These are phyloP conservation scores for Lasiosphaeria ovina DNA, from an alignment of 495 filamentous ascomycete genomes.

Conservation along the genomic window DNA sequence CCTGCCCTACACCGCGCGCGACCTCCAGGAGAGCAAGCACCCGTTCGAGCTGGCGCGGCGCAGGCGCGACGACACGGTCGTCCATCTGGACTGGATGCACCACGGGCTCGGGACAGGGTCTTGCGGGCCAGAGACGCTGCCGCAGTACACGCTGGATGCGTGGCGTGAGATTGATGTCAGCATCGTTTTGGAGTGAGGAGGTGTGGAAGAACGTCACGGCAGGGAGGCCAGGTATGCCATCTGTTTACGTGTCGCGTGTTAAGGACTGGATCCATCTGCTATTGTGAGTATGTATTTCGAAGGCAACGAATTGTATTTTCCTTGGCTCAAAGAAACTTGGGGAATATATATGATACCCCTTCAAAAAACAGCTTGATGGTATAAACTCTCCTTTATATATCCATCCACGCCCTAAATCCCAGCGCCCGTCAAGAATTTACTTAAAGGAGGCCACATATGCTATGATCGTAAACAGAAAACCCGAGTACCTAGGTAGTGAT, in stretches of 20 bases:
- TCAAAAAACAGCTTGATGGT: too few relatives aligned
- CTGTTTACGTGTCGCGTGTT: not conserved
- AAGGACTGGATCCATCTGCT: not conserved
- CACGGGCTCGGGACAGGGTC: constrained; percentile 54
- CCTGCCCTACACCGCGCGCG: constrained; percentile 47
- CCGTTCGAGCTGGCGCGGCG: constrained; percentile 54
- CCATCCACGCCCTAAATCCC: too few relatives aligned
- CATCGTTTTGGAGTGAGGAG: constrained; percentile 39
- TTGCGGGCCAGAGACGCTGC: constrained; percentile 52
- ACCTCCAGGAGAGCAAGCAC: constrained; percentile 57
- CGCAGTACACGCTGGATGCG: constrained; percentile 47
- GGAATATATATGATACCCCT: too few relatives aligned
- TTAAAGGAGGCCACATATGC: too few relatives aligned
- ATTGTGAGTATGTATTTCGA: too few relatives aligned
- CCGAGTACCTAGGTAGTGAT: too few relatives aligned
- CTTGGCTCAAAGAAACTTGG: too few relatives aligned
- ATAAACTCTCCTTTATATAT: too few relatives aligned
- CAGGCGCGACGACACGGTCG: constrained; percentile 48
- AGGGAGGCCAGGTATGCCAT: too few relatives aligned
- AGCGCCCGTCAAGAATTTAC: too few relatives aligned
- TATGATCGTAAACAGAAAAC: too few relatives aligned
- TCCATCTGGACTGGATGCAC: constrained; percentile 61
- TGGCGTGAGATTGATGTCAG: constrained; percentile 47
- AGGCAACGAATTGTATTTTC: too few relatives aligned
- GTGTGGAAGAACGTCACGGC: not conserved